Percentiles rank a stretch among this genome's conserved stretches.
Conservation (phyloP, 1,284 basidiomycete genomes). For the Athelia sp. region DNA sequence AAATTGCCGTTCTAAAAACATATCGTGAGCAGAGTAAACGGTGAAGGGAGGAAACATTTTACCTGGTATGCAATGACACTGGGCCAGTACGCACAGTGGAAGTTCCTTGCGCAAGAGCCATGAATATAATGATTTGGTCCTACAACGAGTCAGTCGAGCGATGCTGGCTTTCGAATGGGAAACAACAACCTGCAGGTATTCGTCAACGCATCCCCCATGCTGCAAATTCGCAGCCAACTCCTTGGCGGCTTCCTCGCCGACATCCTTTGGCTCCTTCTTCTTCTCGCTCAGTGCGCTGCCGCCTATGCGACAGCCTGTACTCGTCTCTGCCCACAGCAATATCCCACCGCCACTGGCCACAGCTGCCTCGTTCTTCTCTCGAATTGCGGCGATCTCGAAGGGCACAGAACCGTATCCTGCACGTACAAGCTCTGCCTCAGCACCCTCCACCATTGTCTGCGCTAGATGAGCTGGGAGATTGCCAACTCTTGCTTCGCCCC, state of each 20-base stretch:
- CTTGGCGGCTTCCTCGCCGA: constrained; percentile 55
- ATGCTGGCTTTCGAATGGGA: neutral
- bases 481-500: constrained; percentile 58
- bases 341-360: constrained; percentile 63
- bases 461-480: constrained; percentile 51
- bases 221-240: constrained; percentile 50
- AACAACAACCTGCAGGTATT: constrained; percentile 43
- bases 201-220: constrained; percentile 65
- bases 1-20: constrained; percentile 59
- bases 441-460: constrained; percentile 48
- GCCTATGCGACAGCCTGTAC: constrained; percentile 56
- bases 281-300: constrained; percentile 59
- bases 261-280: constrained; percentile 32
- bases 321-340: constrained; percentile 66
- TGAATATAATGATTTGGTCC: constrained; percentile 73
- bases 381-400: constrained; percentile 33
- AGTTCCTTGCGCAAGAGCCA: constrained; percentile 60
- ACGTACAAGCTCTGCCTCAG: constrained; percentile 32
- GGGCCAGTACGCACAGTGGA: constrained; percentile 53
- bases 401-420: constrained; percentile 24
- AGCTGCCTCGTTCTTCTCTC: constrained; percentile 43
- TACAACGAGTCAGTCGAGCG: constrained; percentile 19
- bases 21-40: constrained; percentile 5
- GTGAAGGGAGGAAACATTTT: constrained; percentile 11
- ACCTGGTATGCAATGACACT: constrained; percentile 64